Conservation (phyloP, 202 grass and related monocot species). For the Schoenoplectus tabernaemontani region DNA sequence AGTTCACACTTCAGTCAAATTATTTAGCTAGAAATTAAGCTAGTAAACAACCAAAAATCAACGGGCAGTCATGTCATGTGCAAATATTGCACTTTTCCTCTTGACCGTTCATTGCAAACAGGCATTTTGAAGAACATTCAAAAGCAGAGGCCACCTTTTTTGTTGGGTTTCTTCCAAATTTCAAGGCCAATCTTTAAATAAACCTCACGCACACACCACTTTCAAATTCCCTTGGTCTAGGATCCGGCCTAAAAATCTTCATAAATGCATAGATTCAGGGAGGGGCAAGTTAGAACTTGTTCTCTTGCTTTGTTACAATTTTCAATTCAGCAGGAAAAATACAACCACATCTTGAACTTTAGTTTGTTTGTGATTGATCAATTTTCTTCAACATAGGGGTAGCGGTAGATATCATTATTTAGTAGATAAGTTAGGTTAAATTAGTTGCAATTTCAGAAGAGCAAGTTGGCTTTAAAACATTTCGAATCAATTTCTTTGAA, state of each 20-base stretch:
- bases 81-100: not conserved
- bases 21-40: not conserved
- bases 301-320: not conserved
- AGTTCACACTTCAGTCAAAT: not conserved
- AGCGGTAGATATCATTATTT: not conserved
- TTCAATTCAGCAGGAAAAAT: not conserved
- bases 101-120: not conserved
- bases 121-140: not conserved
- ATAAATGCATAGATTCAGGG: not conserved
- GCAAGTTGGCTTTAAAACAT: not conserved
- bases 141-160: constrained; percentile 13
- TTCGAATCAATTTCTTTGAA: not conserved
- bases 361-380: not conserved
- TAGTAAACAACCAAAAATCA: not conserved
- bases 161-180: not conserved
- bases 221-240: constrained; percentile 11
- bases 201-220: not conserved
- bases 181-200: constrained; percentile 2
- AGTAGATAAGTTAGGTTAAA: not conserved
- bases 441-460: not conserved
- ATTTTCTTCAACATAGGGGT: not conserved
- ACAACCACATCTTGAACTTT: not conserved
- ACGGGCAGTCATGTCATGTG: not conserved
- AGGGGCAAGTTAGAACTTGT: not conserved
- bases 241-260: not conserved